phyloP scores from a whole-genome alignment of 2,329 filamentous ascomycete genomes.

The Pleoardoris graminearum region DNA sequence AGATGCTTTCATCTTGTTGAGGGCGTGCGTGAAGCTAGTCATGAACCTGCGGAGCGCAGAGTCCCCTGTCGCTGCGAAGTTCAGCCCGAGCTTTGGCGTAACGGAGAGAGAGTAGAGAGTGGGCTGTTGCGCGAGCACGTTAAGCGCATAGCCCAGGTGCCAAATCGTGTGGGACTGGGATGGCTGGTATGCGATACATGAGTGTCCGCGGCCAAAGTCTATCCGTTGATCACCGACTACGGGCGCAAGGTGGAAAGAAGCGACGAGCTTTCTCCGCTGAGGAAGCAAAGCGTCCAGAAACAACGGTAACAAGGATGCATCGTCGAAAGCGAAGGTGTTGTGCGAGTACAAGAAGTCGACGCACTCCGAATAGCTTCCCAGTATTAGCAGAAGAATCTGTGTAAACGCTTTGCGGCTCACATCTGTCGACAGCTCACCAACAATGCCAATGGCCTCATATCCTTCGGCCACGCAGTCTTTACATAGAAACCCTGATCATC shows the following conservation, averaged over 20 bases:
- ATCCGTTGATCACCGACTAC: too few species aligned
- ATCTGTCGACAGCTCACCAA: conserved; percentile 11
- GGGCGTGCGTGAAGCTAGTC: not conserved
- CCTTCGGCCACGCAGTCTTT: conserved; percentile 5
- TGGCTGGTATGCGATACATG: not conserved
- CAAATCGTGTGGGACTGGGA: not conserved
- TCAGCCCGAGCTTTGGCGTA: not conserved
- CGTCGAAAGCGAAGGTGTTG: conserved; percentile 12
- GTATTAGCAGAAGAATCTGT: not conserved
- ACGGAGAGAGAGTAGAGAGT: not conserved
- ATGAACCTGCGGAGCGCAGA: not conserved
- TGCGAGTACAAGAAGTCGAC: conserved; percentile 12
- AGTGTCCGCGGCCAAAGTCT: too few species aligned
- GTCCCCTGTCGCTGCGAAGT: not conserved
- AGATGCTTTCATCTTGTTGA: not conserved
- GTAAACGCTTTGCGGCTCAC: not conserved
- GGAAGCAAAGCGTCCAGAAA: conserved; percentile 6
- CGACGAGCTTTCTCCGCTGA: not conserved
- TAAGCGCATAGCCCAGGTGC: not conserved
- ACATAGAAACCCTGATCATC: conserved; percentile 2
- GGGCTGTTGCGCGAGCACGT: not conserved
- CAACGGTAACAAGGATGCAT: not conserved
- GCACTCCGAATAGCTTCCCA: conserved; percentile 10
- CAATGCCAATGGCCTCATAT: conserved; percentile 3
- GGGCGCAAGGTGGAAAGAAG: conserved; percentile 2